A percentile compares a stretch with the other conserved stretches of the same genome.
Conservation (phyloP, 495 filamentous ascomycete species). For the Neurospora cerealis region DNA sequence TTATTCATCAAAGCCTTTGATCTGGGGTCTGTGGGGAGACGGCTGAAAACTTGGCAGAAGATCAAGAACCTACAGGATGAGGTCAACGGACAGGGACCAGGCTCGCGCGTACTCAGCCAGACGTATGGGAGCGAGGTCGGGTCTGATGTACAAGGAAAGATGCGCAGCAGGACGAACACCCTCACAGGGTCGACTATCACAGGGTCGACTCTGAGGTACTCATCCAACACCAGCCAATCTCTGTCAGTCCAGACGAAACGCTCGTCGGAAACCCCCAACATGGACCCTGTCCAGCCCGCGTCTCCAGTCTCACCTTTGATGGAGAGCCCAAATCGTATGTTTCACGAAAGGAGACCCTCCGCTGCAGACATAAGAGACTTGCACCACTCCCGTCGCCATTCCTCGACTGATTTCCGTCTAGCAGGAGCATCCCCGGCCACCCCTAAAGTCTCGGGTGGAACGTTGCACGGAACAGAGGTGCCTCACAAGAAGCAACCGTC, state of each 20-base stretch:
- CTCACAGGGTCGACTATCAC: constrained; percentile 83
- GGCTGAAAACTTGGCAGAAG: constrained; percentile 91
- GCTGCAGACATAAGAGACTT: constrained; percentile 78
- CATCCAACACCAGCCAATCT: constrained; percentile 25
- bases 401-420: constrained; percentile 66
- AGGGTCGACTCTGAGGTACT: constrained; percentile 63
- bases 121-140: constrained; percentile 45
- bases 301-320: constrained; percentile 37
- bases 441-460: constrained; percentile 25
- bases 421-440: constrained; percentile 23
- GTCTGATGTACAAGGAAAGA: constrained; percentile 35
- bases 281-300: constrained; percentile 26
- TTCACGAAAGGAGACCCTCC: constrained; percentile 48
- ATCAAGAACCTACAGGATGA: constrained; percentile 84
- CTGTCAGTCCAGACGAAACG: constrained; percentile 32
- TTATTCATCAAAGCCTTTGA: constrained; percentile 93
- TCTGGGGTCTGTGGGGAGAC: constrained; percentile 77
- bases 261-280: constrained; percentile 33
- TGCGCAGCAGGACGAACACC: constrained; percentile 40
- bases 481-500: constrained; percentile 74
- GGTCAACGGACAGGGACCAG: constrained; percentile 36
- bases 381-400: constrained; percentile 79
- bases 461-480: constrained; percentile 24
- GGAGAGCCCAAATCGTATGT: constrained; percentile 46
- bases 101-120: constrained; percentile 35